Conservation (phyloP, 371 early-diverging fungal genomes). For the Rhizoclosmatium hyalinum region DNA sequence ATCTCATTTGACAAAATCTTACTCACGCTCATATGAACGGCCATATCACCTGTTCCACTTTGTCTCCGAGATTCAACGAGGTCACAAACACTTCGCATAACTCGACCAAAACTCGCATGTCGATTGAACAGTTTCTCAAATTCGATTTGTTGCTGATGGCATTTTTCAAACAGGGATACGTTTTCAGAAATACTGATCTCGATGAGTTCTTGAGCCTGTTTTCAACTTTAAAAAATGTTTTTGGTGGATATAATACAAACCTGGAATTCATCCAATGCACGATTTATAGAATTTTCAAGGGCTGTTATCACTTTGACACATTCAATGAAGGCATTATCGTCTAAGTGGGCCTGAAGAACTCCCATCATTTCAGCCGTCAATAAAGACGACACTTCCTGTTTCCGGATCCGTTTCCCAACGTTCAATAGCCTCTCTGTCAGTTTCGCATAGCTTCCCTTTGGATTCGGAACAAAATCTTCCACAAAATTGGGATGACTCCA, state of each 20-base stretch:
- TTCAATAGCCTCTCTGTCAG: conserved; percentile 18
- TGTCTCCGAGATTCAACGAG: neutral
- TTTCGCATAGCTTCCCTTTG: neutral
- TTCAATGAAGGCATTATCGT: neutral
- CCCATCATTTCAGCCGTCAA: conserved; percentile 7
- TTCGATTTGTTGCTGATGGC: neutral
- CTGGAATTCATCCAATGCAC: neutral
- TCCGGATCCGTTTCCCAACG: conserved; percentile 6
- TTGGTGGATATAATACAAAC: neutral
- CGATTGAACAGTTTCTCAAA: conserved; percentile 18
- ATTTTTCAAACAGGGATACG: neutral
- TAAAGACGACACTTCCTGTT: neutral
- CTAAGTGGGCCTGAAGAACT: neutral
- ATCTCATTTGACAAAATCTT: conserved; percentile 21
- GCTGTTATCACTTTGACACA: neutral
- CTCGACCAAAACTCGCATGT: conserved; percentile 10
- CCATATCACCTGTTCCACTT: neutral
- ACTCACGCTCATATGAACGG: neutral
- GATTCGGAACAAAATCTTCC: conserved; percentile 2
- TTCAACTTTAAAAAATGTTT: neutral
- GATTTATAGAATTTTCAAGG: conserved; percentile 3
- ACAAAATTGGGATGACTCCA: conserved; percentile 6
- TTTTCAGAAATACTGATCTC: neutral
- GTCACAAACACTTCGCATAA: neutral
- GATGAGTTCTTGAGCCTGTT: neutral